Percentiles rank a stretch among this genome's conserved stretches.
Evolutionary conservation across 2,329 filamentous ascomycete species (phyloP).

Genomic region (Escovopsis weberi): DNA sequence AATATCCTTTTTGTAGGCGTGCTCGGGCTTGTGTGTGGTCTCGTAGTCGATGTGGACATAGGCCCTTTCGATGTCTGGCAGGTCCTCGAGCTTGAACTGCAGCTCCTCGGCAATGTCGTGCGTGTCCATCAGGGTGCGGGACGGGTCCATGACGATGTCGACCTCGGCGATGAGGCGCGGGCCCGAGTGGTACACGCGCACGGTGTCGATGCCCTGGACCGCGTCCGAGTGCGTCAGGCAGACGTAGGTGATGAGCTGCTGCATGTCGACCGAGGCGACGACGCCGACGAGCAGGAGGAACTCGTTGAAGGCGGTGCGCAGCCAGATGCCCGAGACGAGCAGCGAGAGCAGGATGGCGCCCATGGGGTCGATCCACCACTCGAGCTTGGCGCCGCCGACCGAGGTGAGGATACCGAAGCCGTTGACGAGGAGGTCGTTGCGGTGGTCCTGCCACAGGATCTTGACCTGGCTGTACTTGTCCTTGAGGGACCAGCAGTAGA

Average conservation of each 20-base stretch:
- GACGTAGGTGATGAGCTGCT: conserved; percentile 84
- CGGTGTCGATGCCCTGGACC: conserved; percentile 83
- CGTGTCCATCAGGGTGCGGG: conserved; percentile 57
- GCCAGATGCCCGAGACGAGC: conserved; percentile 68
- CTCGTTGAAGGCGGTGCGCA: conserved; percentile 71
- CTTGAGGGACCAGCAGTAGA: conserved; percentile 85
- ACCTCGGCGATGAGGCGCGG: conserved; percentile 86
- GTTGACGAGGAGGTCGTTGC: conserved; percentile 95
- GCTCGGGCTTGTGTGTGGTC: conserved; percentile 88
- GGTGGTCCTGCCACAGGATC: conserved; percentile 92
- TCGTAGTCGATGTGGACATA: conserved; percentile 98
- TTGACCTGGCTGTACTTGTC: conserved; percentile 84
- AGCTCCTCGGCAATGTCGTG: conserved; percentile 91
- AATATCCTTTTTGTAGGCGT: conserved; percentile 46
- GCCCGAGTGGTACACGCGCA: conserved; percentile 83
- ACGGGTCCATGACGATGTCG: conserved; percentile 82
- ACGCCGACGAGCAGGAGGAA: conserved; percentile 87
- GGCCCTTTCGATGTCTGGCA: conserved; percentile 83
- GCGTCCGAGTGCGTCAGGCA: conserved; percentile 79
- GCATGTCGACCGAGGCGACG: conserved; percentile 67
- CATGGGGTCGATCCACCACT: conserved; percentile 91
- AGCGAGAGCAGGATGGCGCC: conserved; percentile 75
- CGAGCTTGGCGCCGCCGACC: conserved; percentile 75
- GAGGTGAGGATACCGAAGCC: conserved; percentile 83
- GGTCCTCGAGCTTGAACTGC: conserved; percentile 82